phyloP scores from a whole-genome alignment of 208 protist species.

The Naegleria gruberi region DNA sequence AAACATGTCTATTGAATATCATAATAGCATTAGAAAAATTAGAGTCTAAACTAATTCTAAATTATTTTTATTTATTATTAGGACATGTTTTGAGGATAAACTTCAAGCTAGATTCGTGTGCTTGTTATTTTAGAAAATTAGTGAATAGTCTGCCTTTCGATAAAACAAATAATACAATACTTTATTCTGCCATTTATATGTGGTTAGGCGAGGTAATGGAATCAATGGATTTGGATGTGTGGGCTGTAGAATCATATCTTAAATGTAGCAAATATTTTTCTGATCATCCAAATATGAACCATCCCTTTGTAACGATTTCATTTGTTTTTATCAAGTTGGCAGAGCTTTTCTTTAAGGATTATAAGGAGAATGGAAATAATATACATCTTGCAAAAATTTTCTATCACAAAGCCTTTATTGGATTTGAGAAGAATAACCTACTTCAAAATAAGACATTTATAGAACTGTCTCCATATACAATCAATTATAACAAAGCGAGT shows the following conservation, averaged over 20 bases:
- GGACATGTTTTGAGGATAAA: neutral
- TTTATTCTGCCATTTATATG: neutral
- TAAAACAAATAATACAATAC: neutral
- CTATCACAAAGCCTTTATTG: neutral
- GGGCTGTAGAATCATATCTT: neutral
- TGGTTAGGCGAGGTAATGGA: neutral
- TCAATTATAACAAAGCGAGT: neutral
- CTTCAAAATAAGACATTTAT: neutral
- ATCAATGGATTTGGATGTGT: neutral
- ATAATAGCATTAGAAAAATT: neutral
- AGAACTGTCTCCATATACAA: neutral
- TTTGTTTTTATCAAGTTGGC: neutral
- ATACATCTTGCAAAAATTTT: neutral
- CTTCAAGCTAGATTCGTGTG: neutral
- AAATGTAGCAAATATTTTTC: neutral
- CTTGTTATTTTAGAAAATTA: neutral
- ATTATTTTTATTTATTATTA: neutral
- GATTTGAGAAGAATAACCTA: neutral
- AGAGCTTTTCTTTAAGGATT: neutral
- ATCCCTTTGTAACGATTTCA: neutral
- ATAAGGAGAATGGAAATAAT: neutral
- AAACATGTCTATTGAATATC: neutral
- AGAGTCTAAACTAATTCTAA: neutral
- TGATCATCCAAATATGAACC: neutral
- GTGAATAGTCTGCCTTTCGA: neutral